Evolutionary conservation across 306 rosid species (phyloP).

Genomic region (Morella rubra): DNA sequence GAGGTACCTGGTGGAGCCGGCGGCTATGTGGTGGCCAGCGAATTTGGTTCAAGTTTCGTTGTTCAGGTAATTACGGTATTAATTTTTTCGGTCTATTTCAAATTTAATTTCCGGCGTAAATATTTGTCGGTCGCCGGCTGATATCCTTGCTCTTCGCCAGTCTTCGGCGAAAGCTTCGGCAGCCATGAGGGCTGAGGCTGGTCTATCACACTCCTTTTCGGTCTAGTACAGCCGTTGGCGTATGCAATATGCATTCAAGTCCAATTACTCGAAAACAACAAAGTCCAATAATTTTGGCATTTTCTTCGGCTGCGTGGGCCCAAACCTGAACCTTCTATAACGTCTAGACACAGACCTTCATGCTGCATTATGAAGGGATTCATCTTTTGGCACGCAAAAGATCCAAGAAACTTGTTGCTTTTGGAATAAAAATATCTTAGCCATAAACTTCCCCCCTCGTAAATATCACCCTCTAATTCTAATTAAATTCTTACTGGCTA

Average conservation of each 20-base stretch:
- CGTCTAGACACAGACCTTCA: too few species aligned
- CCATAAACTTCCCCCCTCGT: too few species aligned
- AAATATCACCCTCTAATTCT: too few species aligned
- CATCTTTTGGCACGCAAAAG: not conserved
- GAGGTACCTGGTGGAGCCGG: slow-evolving; percentile 83
- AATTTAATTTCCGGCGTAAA: not conserved
- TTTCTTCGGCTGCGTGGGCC: too few species aligned
- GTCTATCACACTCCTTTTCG: not conserved
- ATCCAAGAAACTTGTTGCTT: not conserved
- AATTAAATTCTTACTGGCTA: too few species aligned
- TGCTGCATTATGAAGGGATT: not conserved
- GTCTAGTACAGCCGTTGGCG: too few species aligned
- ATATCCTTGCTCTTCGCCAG: not conserved
- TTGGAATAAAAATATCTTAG: not conserved
- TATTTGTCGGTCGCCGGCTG: not conserved
- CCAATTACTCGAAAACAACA: too few species aligned
- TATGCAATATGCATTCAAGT: too few species aligned
- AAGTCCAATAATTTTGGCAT: too few species aligned
- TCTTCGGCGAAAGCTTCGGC: not conserved
- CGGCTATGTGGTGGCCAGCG: slow-evolving; percentile 99
- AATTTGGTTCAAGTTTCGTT: slow-evolving; percentile 96
- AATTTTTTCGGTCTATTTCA: too few species aligned
- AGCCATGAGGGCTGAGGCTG: not conserved
- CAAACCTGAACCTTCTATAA: too few species aligned
- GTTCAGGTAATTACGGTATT: slow-evolving; percentile 54